Evolutionary conservation across 2,329 filamentous ascomycete genomes (phyloP).

Genomic region (Pseudohalonectria lignicola): DNA sequence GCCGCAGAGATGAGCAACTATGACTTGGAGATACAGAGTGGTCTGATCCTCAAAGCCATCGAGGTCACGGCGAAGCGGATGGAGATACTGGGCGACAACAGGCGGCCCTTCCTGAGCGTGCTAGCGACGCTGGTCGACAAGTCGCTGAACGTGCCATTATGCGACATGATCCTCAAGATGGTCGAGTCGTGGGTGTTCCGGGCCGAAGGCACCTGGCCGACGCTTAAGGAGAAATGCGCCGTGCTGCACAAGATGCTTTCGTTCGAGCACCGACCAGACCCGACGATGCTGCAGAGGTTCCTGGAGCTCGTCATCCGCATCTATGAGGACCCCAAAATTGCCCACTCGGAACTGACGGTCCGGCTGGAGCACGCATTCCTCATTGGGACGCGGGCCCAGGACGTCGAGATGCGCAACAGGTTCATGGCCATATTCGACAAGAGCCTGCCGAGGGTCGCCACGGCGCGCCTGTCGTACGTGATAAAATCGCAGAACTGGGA

Average conservation of each 20-base stretch:
- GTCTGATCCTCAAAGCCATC: conserved; percentile 88
- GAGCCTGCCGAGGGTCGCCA: conserved; percentile 86
- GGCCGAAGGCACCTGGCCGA: conserved; percentile 90
- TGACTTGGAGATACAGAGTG: conserved; percentile 80
- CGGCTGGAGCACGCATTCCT: conserved; percentile 97
- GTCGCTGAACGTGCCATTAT: conserved; percentile 75
- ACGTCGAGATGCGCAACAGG: conserved; percentile 92
- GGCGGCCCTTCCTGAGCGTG: conserved; percentile 88
- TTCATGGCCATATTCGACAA: conserved; percentile 96
- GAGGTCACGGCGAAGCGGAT: conserved; percentile 88
- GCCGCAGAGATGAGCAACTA: conserved; percentile 56
- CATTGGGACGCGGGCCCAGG: conserved; percentile 83
- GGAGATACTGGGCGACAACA: conserved; percentile 81
- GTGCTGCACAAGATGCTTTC: conserved; percentile 98
- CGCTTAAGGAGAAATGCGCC: conserved; percentile 96
- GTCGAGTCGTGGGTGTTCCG: conserved; percentile 95
- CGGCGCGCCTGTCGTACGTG: conserved; percentile 79
- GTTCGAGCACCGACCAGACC: conserved; percentile 77
- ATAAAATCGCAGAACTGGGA: conserved; percentile 95
- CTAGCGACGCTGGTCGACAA: conserved; percentile 92
- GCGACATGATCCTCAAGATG: conserved; percentile 86
- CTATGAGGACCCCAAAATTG: conserved; percentile 95
- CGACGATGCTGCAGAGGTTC: conserved; percentile 82
- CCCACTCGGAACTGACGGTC: conserved; percentile 88
- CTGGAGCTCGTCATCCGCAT: conserved; percentile 93